These are phyloP conservation scores for Styphnolobium japonicum DNA, from an alignment of 306 rosid species.

Conservation along the genomic window DNA sequence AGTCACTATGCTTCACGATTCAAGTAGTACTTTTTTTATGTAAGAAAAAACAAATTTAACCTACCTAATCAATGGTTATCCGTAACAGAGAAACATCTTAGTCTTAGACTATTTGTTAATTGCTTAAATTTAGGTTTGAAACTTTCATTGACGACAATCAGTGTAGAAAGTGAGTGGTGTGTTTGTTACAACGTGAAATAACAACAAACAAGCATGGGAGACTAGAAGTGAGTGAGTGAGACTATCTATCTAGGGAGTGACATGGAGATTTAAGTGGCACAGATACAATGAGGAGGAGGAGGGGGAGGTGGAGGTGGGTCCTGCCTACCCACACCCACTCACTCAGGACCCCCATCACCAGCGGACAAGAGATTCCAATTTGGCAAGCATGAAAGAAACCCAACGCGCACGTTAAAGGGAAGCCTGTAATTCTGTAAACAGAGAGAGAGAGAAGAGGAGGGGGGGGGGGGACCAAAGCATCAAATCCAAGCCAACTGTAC, in stretches of 20 bases:
- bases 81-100: not conserved
- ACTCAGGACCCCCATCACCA: conserved; percentile 36
- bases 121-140: not conserved
- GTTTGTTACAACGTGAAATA: conserved; percentile 5
- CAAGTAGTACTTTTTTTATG: not conserved
- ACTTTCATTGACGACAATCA: not conserved
- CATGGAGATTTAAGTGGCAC: not conserved
- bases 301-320: conserved; percentile 42
- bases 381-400: conserved; percentile 73
- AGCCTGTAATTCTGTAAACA: not conserved
- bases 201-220: conserved; percentile 15
- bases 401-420: conserved; percentile 63
- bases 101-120: not conserved
- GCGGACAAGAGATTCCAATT: conserved; percentile 62
- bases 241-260: not conserved
- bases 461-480: conserved; percentile 52
- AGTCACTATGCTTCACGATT: not conserved
- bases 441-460: conserved; percentile 15
- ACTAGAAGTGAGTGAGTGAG: not conserved
- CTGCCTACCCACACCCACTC: conserved; percentile 36
- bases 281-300: not conserved
- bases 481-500: conserved; percentile 45
- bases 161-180: not conserved
- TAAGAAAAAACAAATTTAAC: not conserved
- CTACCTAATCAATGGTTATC: not conserved